Evolutionary conservation across 1,139 yeast species (phyloP), one percentile per base, ranked within the genome.

Genomic region (Pichia sp.): DNA sequence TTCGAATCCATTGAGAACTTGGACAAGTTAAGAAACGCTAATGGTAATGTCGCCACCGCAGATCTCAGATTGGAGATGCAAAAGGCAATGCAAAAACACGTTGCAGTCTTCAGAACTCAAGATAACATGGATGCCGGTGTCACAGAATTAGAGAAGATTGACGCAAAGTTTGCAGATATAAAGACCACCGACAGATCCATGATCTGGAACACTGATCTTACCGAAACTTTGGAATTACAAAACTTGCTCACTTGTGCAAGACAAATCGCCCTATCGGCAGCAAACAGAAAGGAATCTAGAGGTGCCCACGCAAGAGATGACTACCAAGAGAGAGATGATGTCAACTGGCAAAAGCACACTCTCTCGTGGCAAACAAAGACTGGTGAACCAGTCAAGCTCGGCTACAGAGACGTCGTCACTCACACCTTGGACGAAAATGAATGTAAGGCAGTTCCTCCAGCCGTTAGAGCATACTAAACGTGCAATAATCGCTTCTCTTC

Each of bases 261-360:
- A 51, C 98, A 91, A 71, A 88, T 97, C 38, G 97, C 97, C 32
- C 69, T 68, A 50, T 78, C 95, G 44, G 98, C 98, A 36, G 88
- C 93, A 46, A 94, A 87, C 41, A 85, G 98, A 74, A 81, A 70
- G 58, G 98, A 91, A 70, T 87, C 96, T 33, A 86, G 98, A 74
- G 98, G 98, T 70, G 98, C 98, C 37, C 98, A 91, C 59, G 97
- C 98, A 47, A 83, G 97, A 72, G 98, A 91, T 65, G 98, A 91
- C 64, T 88, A 65, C 70, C 96, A 94, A 56, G 80, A 78, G 45
- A 86, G 98, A 77, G 95, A 91, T 58, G 98, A 91, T 61, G 87
- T 60, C 44, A 70, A 86, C 72, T 91, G 98, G 98, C 86, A 87
- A 93, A 91, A 91, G 72, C 98, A 91, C 67, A 76, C 96, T 35